These are phyloP conservation scores for Macadamia tetraphylla DNA, from an alignment of 164 flowering plant genomes.

Conservation along the genomic window DNA sequence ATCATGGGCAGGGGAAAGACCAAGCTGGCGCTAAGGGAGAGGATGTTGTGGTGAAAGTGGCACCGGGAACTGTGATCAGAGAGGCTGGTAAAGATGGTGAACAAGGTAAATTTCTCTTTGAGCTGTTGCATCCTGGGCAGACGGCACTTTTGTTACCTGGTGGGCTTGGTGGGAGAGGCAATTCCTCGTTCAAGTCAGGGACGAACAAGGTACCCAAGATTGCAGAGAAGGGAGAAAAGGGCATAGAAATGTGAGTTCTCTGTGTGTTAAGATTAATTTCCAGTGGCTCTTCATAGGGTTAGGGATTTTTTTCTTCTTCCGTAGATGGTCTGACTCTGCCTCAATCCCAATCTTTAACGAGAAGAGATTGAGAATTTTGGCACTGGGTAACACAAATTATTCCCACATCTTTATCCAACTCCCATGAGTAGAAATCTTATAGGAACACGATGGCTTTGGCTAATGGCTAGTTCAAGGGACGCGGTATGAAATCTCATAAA, in stretches of 20 bases:
- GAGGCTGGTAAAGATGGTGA: slow-evolving; percentile 40
- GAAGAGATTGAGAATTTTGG: background rate
- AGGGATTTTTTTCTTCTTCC: no score
- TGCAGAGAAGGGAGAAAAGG: slow-evolving; percentile 95
- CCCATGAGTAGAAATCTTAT: no score
- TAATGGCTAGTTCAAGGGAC: no score
- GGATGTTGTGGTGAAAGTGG: slow-evolving; percentile 83
- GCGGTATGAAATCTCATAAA: no score
- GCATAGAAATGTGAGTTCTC: slow-evolving; percentile 76
- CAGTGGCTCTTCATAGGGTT: no score
- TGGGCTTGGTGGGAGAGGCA: slow-evolving; percentile 95
- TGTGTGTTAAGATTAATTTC: background rate
- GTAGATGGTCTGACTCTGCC: no score
- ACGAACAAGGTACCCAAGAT: slow-evolving; percentile 84
- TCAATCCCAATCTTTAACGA: no score
- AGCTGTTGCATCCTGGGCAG: slow-evolving; percentile 77
- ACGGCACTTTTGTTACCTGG: slow-evolving; percentile 82
- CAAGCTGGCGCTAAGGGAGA: slow-evolving; percentile 83
- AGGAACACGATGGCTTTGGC: no score
- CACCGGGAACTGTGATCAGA: slow-evolving; percentile 89
- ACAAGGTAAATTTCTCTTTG: slow-evolving; percentile 56
- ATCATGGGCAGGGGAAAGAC: slow-evolving; percentile 75
- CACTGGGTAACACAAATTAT: no score
- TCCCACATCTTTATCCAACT: no score
- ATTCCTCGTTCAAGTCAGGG: slow-evolving; percentile 86